Evolutionary conservation across 176 grass and related monocot species (phyloP), one percentile per base, ranked within the genome.

Genomic region (Juncus inflexus): DNA sequence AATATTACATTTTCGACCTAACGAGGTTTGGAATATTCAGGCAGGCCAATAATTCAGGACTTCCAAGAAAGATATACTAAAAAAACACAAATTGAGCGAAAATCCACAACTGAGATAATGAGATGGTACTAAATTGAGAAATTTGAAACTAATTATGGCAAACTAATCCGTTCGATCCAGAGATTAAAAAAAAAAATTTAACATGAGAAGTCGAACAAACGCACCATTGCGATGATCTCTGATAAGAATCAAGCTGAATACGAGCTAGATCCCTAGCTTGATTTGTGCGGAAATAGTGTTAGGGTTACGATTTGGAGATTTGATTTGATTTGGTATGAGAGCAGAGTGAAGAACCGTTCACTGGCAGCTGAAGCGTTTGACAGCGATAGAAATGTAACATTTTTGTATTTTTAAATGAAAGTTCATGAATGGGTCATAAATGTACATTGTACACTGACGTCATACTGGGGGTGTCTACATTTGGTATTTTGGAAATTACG

Each of bases 141-240:
- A 12, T 4, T 54, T 39, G 28, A 67, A 47, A 67, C 49, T 7
- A 7, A 53, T 35, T 15, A 37, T 14, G 63, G 42, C 42, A 12
- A 66, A 51, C 50, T 51, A 64, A 62, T 37, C 3, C 35, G 35
- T 12, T 43, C 13, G 15, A 49, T 47, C 39, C 16, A 64, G 49
- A 66, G 6, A 9, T 9, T 35, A 47, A 15, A 40, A 28, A 28
- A 28, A 28, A 28, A 28, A 38, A 54, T 54, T 42, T 5, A 55
- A 69, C 4, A 28, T 37, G 6, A 69, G 66, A 69, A 54, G 19
- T 53, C 52, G 50, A 41, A 40, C 36, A 52, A 68, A 68, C 65
- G 50, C 38, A 53, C 65, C 65, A 68, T 68, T n/a, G 9, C 50
- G 37, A 8, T 14, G 38, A 6, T 51, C 50, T 55, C 19, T 55